A percentile compares a stretch with the other conserved stretches of the same genome.
phyloP scores from a whole-genome alignment of 1,284 basidiomycete genomes.

The Phylloboletellus chloephorus region DNA sequence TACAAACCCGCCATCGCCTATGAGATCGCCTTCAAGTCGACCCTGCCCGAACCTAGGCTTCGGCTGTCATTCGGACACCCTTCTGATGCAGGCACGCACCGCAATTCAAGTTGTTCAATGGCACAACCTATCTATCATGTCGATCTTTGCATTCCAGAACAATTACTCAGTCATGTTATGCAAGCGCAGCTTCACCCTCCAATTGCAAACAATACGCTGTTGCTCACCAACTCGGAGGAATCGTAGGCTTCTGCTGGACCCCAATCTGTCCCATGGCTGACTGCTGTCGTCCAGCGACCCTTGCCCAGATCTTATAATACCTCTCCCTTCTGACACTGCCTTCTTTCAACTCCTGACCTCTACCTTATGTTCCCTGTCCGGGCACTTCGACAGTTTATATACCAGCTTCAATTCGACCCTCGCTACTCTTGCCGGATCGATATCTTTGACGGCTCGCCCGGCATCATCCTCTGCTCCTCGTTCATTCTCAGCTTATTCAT shows the following conservation, averaged over 20 bases:
- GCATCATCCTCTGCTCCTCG: conserved; percentile 38
- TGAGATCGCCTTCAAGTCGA: conserved; percentile 46
- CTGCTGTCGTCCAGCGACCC: conserved; percentile 10
- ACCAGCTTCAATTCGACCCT: conserved; percentile 63
- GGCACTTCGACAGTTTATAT: conserved; percentile 59
- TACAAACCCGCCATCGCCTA: conserved; percentile 39
- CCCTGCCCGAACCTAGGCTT: conserved; percentile 51
- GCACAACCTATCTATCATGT: conserved; percentile 10
- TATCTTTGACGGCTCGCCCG: conserved; percentile 60
- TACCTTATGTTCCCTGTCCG: conserved; percentile 66
- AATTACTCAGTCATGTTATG: conserved; percentile 8
- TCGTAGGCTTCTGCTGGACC: conserved; percentile 9
- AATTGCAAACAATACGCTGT: neutral
- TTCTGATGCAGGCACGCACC: conserved; percentile 4
- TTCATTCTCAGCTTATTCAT: conserved; percentile 45
- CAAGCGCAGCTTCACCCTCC: conserved; percentile 5
- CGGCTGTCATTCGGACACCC: conserved; percentile 40
- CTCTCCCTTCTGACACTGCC: conserved; percentile 72
- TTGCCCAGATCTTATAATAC: conserved; percentile 66
- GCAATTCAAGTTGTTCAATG: neutral
- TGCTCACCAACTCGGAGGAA: neutral
- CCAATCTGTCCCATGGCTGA: conserved; percentile 4
- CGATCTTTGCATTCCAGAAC: conserved; percentile 17
- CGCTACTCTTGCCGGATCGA: conserved; percentile 50
- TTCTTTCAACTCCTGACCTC: conserved; percentile 80